A percentile compares a stretch with the other conserved stretches of the same genome.
Evolutionary conservation across 768 basidiomycete species (phyloP).

Genomic region (Lactifluus piperatus): DNA sequence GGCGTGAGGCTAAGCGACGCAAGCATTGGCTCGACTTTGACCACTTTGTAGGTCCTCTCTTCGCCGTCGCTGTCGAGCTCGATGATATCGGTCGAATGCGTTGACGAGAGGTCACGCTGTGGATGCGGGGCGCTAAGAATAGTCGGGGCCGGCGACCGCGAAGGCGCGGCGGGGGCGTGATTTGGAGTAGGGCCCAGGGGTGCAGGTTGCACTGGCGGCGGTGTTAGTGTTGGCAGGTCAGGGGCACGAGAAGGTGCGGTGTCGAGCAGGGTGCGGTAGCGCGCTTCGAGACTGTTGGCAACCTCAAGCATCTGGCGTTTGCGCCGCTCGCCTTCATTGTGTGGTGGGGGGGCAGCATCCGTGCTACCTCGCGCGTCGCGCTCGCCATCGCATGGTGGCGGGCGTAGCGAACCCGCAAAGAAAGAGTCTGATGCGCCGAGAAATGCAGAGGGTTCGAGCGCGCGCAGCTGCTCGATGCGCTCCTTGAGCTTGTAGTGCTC

Average conservation of each 20-base stretch:
- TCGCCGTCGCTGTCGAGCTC: slow-evolving; percentile 17
- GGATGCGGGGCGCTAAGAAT: neutral
- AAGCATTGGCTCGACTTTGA: slow-evolving; percentile 1
- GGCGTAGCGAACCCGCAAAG: slow-evolving; percentile 34
- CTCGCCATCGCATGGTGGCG: slow-evolving; percentile 31
- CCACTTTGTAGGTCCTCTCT: neutral
- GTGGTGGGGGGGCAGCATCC: slow-evolving; percentile 21
- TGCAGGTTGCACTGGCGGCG: neutral
- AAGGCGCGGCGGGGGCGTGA: neutral
- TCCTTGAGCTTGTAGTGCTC: slow-evolving; percentile 90
- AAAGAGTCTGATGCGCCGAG: slow-evolving; percentile 48
- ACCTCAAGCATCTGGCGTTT: slow-evolving; percentile 65
- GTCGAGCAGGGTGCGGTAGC: slow-evolving; percentile 68
- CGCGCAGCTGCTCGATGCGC: slow-evolving; percentile 73
- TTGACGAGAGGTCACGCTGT: neutral
- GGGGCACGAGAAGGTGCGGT: slow-evolving; percentile 33
- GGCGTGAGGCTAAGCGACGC: neutral
- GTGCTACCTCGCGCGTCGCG: neutral
- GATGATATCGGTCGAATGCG: slow-evolving; percentile 2
- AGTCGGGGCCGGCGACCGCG: neutral
- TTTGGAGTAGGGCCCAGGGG: neutral
- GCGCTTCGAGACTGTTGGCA: slow-evolving; percentile 56
- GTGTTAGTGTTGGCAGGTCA: slow-evolving; percentile 3
- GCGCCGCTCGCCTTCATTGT: slow-evolving; percentile 65
- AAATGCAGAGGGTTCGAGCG: slow-evolving; percentile 66